Percentiles rank a stretch among this genome's conserved stretches.
These are phyloP conservation scores for Pythium dissotocum DNA, from an alignment of 352 stramenopile genomes.

Conservation along the genomic window DNA sequence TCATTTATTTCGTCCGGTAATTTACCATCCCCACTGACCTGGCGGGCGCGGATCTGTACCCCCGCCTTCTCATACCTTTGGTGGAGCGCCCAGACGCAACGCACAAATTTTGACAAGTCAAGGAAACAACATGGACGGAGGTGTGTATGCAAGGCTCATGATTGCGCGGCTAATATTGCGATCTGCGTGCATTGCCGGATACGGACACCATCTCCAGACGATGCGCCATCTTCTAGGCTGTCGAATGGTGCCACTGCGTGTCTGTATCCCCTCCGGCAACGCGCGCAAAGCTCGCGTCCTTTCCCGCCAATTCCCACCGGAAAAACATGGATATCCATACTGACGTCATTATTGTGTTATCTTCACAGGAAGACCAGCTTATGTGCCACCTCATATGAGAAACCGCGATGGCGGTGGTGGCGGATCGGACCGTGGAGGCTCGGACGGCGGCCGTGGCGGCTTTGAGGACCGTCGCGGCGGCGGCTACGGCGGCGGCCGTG, in stretches of 20 bases:
- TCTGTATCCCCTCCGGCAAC: neutral
- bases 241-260: slow-evolving; percentile 4
- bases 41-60: neutral
- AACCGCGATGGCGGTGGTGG: slow-evolving; percentile 39
- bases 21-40: slow-evolving; percentile 4
- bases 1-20: slow-evolving; percentile 11
- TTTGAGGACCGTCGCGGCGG: slow-evolving; percentile 27
- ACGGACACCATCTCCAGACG: neutral
- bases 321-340: neutral
- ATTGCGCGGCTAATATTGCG: neutral
- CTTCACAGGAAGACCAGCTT: slow-evolving; percentile 64
- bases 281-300: neutral
- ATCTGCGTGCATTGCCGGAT: neutral
- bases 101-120: slow-evolving; percentile 23
- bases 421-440: slow-evolving; percentile 19
- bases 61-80: slow-evolving; percentile 14
- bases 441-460: slow-evolving; percentile 21
- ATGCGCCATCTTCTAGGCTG: slow-evolving; percentile 3
- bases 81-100: slow-evolving; percentile 20
- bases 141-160: slow-evolving; percentile 19
- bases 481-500: slow-evolving; percentile 12
- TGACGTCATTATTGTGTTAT: slow-evolving; percentile 25
- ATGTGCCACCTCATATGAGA: slow-evolving; percentile 76
- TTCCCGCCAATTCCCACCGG: slow-evolving; percentile 19
- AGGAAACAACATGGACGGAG: slow-evolving; percentile 37